Evolutionary conservation across 148 eudicot species (phyloP), one percentile per base, ranked within the genome.

Genomic region (Drosera capensis): DNA sequence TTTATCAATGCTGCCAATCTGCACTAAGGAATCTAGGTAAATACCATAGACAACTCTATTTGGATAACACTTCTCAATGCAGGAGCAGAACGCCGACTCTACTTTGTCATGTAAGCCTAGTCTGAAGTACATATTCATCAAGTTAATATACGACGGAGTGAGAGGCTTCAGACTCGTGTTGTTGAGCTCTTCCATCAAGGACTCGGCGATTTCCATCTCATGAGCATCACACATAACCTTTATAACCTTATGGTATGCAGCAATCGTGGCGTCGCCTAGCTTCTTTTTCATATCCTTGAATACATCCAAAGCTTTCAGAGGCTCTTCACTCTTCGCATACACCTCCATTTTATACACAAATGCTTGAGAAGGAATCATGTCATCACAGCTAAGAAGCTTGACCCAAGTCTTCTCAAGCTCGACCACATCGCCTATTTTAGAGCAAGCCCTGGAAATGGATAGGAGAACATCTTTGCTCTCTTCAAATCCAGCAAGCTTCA

Each of bases 381-480:
- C 60, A 42, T 62, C 73, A 46, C 50, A 52, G 23, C 38, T 29
- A 14, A 62, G 67, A 48, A 92, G 83, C 63, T 64, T 78, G 40
- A 41, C 41, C 94, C 95, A 92, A 50, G 73, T 70, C 41, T 47
- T 58, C 58, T 92, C 88, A 30, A 79, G 88, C 64, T 74, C 86
- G 7, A 51, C 68, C 48, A 92, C 55, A 69, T 85, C 73, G 24
- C 94, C 95, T 37, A 56, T 70, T 59, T 81, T 92, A 44, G 95
- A 72, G 49, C 79, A 85, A 51, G 94, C 87, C 71, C 99, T 78
- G 48, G 78, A 58, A 44, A 81, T 49, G 25, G 99, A 85, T 43
- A 85, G 65, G 50, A 92, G 78, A 37, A 77, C 80, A 45, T 92
- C 86, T 55, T 25, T 56, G 55, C 58, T 70, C 65, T 84, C 95